Base-by-base conservation (phyloP, 805 yeast genomes). In the Kodamaea leandrae region DNA sequence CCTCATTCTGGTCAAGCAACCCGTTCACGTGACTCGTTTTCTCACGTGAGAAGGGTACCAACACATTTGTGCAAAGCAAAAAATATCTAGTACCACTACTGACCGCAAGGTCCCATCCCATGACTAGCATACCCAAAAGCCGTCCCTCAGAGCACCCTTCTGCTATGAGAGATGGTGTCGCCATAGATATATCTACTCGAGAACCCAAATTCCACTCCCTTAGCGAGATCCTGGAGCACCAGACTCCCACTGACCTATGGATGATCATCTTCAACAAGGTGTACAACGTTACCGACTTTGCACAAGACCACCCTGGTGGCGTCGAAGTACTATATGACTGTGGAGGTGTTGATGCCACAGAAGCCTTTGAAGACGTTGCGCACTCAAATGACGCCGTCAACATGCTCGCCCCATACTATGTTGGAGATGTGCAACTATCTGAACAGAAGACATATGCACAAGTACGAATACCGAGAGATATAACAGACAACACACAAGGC, bases 261-360 rank as follows among this genome's bases (percentile, higher is more conserved):
- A 79, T 91, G 72, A 75, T 87, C 42, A 73, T 87, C 45, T 82
- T 87, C 52, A 87, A 83, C 43, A 81, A 82, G 51, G 95, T 91
- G 4, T 87, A 82, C 60, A 83, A 87, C 60, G 74, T 85, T 21
- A 75, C 91, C 5, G 66, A 70, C 24, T 89, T 90, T 62, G 70
- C 84, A 41, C 72, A 77, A 13, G 79, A 76, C 36, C 98, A 91
- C 61, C 98, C 98, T 3, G 83, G 83, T 32, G 82, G 80, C 37
- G 76, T 78, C 39, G 80, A 83, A 55, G 86, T 91, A 42, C 75
- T 91, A 32, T 61, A 80, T 45, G 83, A 83, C 46, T 86, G 86
- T 52, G 96, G 93, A 14, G 95, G 93, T 3, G 68, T 63, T 4
- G 89, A 83, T 58, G 85, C 86, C 26, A 77, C 88, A 23, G 83